These are phyloP conservation scores for Pestalotiopsis sp. DNA, from an alignment of 2,329 filamentous ascomycete genomes.

Conservation along the genomic window DNA sequence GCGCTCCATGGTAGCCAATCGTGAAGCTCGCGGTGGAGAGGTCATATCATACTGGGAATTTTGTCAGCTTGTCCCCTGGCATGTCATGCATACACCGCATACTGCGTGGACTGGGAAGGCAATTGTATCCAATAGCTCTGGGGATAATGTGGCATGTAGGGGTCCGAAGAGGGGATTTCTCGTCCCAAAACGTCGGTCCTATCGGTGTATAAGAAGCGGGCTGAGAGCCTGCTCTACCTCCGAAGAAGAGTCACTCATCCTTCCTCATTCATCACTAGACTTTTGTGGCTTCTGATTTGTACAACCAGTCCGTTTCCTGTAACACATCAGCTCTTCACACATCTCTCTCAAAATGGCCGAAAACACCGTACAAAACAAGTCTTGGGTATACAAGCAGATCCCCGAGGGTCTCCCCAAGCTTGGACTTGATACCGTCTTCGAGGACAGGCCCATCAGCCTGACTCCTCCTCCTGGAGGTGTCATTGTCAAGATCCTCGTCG, in stretches of 20 bases:
- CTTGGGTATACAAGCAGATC: slow-evolving; percentile 13
- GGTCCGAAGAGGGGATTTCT: not conserved
- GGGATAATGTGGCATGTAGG: not conserved
- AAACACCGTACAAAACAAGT: slow-evolving; percentile 2
- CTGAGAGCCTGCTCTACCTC: not conserved
- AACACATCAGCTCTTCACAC: not conserved
- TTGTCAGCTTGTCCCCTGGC: not conserved
- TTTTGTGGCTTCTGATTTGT: not conserved
- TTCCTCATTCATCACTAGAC: not conserved
- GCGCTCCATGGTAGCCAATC: not conserved
- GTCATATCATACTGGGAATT: not conserved
- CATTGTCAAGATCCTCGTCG: slow-evolving; percentile 1
- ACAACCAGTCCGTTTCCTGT: not conserved
- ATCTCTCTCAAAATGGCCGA: slow-evolving; percentile 1
- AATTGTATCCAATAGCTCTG: not conserved
- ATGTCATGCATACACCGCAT: not conserved
- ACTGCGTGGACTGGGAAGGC: not conserved
- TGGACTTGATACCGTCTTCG: slow-evolving; percentile 1
- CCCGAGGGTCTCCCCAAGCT: slow-evolving; percentile 10
- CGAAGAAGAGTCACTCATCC: not conserved
- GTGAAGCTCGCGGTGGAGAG: not conserved
- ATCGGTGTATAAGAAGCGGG: not conserved
- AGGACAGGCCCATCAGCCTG: slow-evolving; percentile 11
- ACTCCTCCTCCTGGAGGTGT: slow-evolving; percentile 7
- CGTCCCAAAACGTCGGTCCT: not conserved